Percentiles rank a stretch among this genome's conserved stretches.
Conservation (phyloP, 129 eudicot genomes). For the Pittosporum tobira region DNA sequence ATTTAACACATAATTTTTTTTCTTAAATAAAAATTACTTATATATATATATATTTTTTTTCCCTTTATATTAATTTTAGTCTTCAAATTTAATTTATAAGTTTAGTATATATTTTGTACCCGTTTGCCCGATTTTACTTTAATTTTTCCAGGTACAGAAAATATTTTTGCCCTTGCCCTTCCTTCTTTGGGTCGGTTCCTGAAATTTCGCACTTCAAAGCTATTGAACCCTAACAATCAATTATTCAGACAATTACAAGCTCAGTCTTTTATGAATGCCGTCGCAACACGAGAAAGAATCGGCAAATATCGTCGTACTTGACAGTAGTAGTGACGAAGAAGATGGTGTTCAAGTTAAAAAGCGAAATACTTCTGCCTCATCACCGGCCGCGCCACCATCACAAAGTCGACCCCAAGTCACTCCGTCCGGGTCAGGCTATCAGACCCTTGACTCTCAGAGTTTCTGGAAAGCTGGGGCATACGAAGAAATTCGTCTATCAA, state of each 20-base stretch:
- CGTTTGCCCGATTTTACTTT: too few relatives aligned
- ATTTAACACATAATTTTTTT: too few relatives aligned
- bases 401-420: constrained; percentile 10
- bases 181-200: too few relatives aligned
- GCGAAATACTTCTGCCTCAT: neutral
- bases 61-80: too few relatives aligned
- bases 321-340: constrained; percentile 53
- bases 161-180: too few relatives aligned
- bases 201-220: neutral
- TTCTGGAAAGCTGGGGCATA: constrained; percentile 90
- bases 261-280: constrained; percentile 12
- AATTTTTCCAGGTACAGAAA: too few relatives aligned
- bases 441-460: constrained; percentile 51
- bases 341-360: constrained; percentile 5
- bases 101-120: too few relatives aligned
- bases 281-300: constrained; percentile 16
- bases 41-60: too few relatives aligned
- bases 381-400: neutral
- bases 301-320: constrained; percentile 33
- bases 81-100: too few relatives aligned
- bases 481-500: constrained; percentile 45
- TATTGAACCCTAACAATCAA: neutral
- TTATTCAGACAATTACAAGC: neutral
- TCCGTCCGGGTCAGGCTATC: constrained; percentile 4
- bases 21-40: too few relatives aligned